phyloP scores from a whole-genome alignment of 2,329 filamentous ascomycete genomes.

The Talaromyces marneffei region DNA sequence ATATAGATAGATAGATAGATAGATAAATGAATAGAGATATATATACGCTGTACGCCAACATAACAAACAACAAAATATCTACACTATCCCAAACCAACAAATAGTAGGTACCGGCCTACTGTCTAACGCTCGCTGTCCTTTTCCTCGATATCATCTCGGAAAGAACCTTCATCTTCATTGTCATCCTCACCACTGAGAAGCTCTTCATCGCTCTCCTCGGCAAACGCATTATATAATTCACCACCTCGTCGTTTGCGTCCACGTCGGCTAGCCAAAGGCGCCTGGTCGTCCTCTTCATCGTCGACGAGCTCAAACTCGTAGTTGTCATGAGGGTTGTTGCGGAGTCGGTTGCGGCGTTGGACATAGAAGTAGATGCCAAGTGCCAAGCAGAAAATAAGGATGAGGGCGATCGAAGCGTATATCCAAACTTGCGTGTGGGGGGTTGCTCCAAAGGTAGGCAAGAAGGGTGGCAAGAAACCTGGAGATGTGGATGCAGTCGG shows the following conservation, averaged over 20 bases:
- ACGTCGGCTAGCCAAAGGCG: conserved; percentile 42
- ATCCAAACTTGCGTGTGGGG: conserved; percentile 91
- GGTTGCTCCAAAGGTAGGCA: conserved; percentile 84
- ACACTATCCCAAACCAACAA: not conserved
- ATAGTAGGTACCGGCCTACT: not conserved
- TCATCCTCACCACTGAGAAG: conserved; percentile 45
- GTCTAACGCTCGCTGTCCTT: not conserved
- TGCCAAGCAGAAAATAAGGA: conserved; percentile 73
- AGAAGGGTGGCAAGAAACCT: conserved; percentile 71
- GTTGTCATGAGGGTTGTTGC: conserved; percentile 68
- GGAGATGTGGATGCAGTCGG: conserved; percentile 21
- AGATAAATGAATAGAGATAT: too few species aligned
- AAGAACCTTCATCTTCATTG: conserved; percentile 25
- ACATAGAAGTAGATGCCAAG: conserved; percentile 77
- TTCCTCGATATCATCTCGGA: conserved; percentile 25
- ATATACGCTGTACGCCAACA: not conserved
- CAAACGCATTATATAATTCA: conserved; percentile 96
- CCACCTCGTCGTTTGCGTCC: conserved; percentile 60
- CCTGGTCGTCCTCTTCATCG: conserved; percentile 51
- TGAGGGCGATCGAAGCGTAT: conserved; percentile 77
- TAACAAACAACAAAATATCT: not conserved
- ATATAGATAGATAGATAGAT: too few species aligned
- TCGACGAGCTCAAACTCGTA: conserved; percentile 95
- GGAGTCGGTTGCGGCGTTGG: conserved; percentile 68
- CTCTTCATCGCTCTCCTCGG: conserved; percentile 79